Percentiles rank a stretch among this genome's conserved stretches.
Conservation (phyloP, 2,329 filamentous ascomycete genomes). For the Aureobasidium melanogenum region DNA sequence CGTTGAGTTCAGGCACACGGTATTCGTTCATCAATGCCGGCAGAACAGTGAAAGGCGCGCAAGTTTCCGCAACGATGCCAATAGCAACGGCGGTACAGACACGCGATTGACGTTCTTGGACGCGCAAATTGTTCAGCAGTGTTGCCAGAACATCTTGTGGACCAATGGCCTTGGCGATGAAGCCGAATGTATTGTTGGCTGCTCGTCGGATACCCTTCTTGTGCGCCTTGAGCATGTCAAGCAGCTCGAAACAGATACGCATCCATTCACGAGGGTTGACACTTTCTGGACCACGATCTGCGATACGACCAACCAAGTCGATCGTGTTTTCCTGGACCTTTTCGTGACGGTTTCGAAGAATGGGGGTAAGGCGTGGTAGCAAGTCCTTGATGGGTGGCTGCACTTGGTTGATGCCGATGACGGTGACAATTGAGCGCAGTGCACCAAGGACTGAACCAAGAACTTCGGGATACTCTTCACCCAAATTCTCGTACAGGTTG, state of each 20-base stretch:
- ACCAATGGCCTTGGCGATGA: slow-evolving; percentile 98
- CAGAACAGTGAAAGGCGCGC: slow-evolving; percentile 96
- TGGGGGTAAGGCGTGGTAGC: slow-evolving; percentile 90
- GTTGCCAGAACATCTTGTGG: slow-evolving; percentile 95
- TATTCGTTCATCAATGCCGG: slow-evolving; percentile 99
- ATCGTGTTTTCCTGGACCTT: slow-evolving; percentile 99
- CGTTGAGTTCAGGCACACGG: slow-evolving; percentile 93
- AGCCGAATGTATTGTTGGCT: slow-evolving; percentile 98
- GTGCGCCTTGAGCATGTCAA: slow-evolving; percentile 99
- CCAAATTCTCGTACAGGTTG: slow-evolving; percentile 94
- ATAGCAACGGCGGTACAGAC: slow-evolving; percentile 98
- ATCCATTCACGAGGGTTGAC: slow-evolving; percentile 99
- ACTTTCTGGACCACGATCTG: slow-evolving; percentile 89
- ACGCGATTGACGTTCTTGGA: slow-evolving; percentile 94
- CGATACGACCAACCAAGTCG: slow-evolving; percentile 93
- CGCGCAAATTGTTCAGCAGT: slow-evolving; percentile 88
- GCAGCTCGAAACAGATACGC: slow-evolving; percentile 97
- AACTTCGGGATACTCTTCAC: slow-evolving; percentile 97
- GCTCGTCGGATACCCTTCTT: slow-evolving; percentile 98
- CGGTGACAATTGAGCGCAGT: slow-evolving; percentile 89
- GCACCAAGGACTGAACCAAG: slow-evolving; percentile 93
- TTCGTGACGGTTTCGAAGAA: slow-evolving; percentile 94
- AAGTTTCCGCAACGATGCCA: slow-evolving; percentile 96
- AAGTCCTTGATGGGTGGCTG: slow-evolving; percentile 96
- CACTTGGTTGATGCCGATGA: slow-evolving; percentile 97